Percentiles rank a stretch among this genome's conserved stretches.
These are phyloP conservation scores for Jacaranda mimosifolia DNA, from an alignment of 257 asterid genomes.

Conservation along the genomic window DNA sequence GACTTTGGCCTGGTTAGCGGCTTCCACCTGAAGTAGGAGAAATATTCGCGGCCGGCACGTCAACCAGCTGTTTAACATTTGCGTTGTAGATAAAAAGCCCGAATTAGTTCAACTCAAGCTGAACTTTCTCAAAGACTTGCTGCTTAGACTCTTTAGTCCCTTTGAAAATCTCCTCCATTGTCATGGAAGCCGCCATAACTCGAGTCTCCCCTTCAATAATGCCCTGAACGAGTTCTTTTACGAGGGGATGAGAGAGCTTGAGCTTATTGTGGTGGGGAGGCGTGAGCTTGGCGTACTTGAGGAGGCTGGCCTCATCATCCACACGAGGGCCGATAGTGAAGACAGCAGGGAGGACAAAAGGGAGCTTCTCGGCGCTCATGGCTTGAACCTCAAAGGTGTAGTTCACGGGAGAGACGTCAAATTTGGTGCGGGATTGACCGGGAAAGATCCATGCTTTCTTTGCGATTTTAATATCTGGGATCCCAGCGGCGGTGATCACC, in stretches of 20 bases:
- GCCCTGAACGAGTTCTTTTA: constrained; percentile 67
- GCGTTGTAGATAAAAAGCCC: constrained; percentile 72
- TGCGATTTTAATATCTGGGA: constrained; percentile 51
- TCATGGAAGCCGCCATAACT: constrained; percentile 74
- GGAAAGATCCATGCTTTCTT: constrained; percentile 72
- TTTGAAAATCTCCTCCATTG: constrained; percentile 69
- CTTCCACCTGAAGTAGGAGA: constrained; percentile 75
- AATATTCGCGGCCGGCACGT: constrained; percentile 70
- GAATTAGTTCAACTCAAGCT: constrained; percentile 67
- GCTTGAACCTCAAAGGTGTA: constrained; percentile 83
- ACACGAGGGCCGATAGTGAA: constrained; percentile 72
- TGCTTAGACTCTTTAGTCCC: constrained; percentile 70
- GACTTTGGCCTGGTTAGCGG: constrained; percentile 67
- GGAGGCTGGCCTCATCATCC: constrained; percentile 52
- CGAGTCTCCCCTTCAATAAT: constrained; percentile 83
- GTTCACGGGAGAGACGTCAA: constrained; percentile 79
- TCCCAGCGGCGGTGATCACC: constrained; percentile 65
- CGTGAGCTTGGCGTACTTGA: constrained; percentile 67
- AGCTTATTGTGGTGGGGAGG: constrained; percentile 52
- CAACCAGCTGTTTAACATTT: constrained; percentile 77
- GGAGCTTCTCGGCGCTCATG: constrained; percentile 81
- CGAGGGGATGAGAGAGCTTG: constrained; percentile 57
- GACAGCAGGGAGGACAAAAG: constrained; percentile 75
- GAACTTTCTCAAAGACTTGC: constrained; percentile 69
- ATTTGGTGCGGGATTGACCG: too few species aligned